phyloP scores from a whole-genome alignment of 2,329 filamentous ascomycete species.

The Phaeosphaeriaceae sp. region DNA sequence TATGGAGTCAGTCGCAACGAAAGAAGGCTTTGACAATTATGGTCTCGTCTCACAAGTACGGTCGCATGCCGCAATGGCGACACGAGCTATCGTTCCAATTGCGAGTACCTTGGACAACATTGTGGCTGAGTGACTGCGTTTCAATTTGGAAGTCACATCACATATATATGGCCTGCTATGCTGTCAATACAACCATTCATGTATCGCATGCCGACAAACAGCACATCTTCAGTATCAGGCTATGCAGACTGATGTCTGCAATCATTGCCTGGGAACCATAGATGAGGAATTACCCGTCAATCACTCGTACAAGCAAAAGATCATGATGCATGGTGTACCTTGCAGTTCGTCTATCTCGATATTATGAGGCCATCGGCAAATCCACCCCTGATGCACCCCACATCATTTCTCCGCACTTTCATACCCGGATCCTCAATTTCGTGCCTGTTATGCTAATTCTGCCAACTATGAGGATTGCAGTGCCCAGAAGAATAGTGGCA shows the following conservation, averaged over 20 bases:
- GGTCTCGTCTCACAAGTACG: constrained; percentile 13
- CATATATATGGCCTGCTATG: neutral
- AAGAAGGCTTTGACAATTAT: too few relatives aligned
- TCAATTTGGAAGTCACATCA: neutral
- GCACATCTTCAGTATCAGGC: neutral
- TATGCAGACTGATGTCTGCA: neutral
- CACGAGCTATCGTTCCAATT: neutral
- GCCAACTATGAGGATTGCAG: constrained; percentile 36
- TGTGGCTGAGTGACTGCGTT: neutral
- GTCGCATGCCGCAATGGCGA: constrained; percentile 14
- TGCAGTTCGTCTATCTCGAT: constrained; percentile 4
- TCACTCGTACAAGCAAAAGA: neutral
- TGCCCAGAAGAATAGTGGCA: constrained; percentile 38
- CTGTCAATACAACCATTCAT: neutral
- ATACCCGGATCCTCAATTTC: constrained; percentile 34
- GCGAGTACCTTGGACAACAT: constrained; percentile 4
- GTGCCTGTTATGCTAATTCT: constrained; percentile 41
- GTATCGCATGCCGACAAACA: neutral
- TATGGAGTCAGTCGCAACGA: neutral
- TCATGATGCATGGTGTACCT: neutral
- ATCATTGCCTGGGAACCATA: neutral
- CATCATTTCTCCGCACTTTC: constrained; percentile 2
- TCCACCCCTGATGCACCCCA: constrained; percentile 6
- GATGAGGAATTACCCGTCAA: neutral
- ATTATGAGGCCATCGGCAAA: constrained; percentile 1